Evolutionary conservation across 2,329 filamentous ascomycete species (phyloP), one percentile per base, ranked within the genome.

Genomic region (Mollisia scopiformis): DNA sequence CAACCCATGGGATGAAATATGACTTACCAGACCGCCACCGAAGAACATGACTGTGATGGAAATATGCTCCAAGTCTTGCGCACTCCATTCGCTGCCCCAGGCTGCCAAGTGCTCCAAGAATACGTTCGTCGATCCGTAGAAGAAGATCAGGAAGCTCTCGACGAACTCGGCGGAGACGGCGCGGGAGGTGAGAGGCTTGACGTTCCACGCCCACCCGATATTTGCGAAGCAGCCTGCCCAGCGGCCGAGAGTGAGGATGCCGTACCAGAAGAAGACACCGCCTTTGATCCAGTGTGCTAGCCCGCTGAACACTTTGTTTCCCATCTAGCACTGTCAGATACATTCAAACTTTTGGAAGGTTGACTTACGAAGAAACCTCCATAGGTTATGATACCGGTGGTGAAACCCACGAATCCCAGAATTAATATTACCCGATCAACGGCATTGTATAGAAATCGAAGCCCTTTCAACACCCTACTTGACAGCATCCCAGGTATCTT

Each of bases 231-330:
- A 91, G 27, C 94, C 94, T 72, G 93, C 87, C 90, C 92, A 97
- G 58, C 94, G 88, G 30, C 92, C 93, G 3, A 98, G 82, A 0
- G 92, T 96, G 62, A 97, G 78, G 21, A 97, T 77, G 8, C 94
- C 94, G 65, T 96, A 91, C 88, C 92, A 95, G 78, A 97, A 92
- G 80, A 98, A 98, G 57, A 98, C 90, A 3, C 91, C 91, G 49
- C 94, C 94, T 75, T 98, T 98, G 75, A 97, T 88, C 79, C 92
- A 97, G 73, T 98, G 94, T 7, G 94, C 94, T 43, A 97, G 81
- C 1, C 94, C 92, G 68, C 88, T 93, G 79, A 94, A 82, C 59
- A 97, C 79, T 2, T 81, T 80, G 23, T 75, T 75, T 5, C 84
- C 89, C 74, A 89, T 88, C 89, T 93, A 66, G 21, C 35, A 11